phyloP scores from a whole-genome alignment of 345 rosid genomes.

The Euclidium syriacum region DNA sequence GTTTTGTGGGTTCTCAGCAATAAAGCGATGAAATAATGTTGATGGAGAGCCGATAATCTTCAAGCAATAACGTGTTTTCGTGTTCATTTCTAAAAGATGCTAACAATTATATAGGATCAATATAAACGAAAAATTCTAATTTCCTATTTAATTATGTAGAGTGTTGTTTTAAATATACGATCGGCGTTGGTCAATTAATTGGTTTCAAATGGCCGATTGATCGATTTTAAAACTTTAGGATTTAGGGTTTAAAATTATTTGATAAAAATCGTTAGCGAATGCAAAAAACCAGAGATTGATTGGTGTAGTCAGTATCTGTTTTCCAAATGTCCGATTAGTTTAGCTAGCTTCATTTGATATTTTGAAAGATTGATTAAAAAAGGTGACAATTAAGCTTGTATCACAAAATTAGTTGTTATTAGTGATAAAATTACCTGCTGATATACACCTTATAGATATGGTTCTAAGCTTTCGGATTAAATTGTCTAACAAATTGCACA shows the following conservation, averaged over 20 bases:
- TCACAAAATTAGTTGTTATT: not conserved
- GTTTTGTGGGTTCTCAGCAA: not conserved
- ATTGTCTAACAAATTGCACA: slow-evolving; percentile 21
- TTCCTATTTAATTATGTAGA: not conserved
- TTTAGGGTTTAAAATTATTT: not conserved
- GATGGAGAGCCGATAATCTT: not conserved
- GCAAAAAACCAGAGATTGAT: not conserved
- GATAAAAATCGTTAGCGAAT: not conserved
- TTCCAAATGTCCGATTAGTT: not conserved
- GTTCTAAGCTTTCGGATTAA: not conserved
- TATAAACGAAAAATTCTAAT: too few relatives aligned
- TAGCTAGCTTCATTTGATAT: too few relatives aligned
- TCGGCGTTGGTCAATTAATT: not conserved
- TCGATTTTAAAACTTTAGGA: not conserved
- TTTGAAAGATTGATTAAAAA: not conserved
- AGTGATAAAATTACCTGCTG: not conserved
- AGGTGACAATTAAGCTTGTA: not conserved
- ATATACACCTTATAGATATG: not conserved
- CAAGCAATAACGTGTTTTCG: not conserved
- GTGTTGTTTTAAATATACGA: not conserved
- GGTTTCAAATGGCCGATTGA: not conserved
- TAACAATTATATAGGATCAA: not conserved
- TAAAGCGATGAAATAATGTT: not conserved
- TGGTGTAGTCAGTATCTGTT: not conserved
- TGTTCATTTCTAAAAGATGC: not conserved